phyloP scores from a whole-genome alignment of 2,329 filamentous ascomycete species.

The Domatiomyces globalis region DNA sequence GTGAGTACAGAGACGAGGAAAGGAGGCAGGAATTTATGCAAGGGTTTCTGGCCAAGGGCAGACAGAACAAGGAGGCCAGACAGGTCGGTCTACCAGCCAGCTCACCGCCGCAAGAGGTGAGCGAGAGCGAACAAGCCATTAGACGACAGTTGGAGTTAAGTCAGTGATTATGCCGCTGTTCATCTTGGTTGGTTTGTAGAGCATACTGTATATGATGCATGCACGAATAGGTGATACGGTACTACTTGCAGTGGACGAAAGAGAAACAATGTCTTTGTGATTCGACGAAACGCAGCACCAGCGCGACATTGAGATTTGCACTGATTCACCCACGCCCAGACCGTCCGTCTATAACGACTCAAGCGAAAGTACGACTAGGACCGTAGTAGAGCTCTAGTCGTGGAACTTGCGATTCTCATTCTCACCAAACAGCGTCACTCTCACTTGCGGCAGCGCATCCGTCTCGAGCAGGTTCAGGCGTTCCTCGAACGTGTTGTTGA shows the following conservation, averaged over 20 bases:
- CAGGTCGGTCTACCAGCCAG: not conserved
- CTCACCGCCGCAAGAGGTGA: conserved; percentile 2
- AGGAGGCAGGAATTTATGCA: conserved; percentile 14
- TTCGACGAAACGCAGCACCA: not conserved
- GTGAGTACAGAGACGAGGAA: conserved; percentile 9
- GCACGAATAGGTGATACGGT: not conserved
- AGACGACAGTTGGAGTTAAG: conserved; percentile 8
- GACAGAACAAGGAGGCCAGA: conserved; percentile 1
- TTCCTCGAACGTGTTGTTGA: conserved; percentile 96
- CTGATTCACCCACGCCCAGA: not conserved
- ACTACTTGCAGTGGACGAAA: not conserved
- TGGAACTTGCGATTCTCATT: conserved; percentile 94
- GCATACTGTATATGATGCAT: not conserved
- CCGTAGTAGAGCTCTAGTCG: conserved; percentile 43
- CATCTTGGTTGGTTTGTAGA: not conserved
- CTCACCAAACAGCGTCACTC: conserved; percentile 78
- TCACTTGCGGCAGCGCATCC: conserved; percentile 68
- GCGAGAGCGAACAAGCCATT: conserved; percentile 9
- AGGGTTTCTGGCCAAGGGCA: conserved; percentile 7
- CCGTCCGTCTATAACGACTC: not conserved
- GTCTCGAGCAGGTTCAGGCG: conserved; percentile 72
- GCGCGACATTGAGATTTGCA: not conserved
- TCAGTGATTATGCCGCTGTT: not conserved
- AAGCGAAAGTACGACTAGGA: not conserved
- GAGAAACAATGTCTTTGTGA: not conserved